Percentiles rank a stretch among this genome's conserved stretches.
phyloP scores from a whole-genome alignment of 2,329 filamentous ascomycete genomes.

The Orbilia javanica region DNA sequence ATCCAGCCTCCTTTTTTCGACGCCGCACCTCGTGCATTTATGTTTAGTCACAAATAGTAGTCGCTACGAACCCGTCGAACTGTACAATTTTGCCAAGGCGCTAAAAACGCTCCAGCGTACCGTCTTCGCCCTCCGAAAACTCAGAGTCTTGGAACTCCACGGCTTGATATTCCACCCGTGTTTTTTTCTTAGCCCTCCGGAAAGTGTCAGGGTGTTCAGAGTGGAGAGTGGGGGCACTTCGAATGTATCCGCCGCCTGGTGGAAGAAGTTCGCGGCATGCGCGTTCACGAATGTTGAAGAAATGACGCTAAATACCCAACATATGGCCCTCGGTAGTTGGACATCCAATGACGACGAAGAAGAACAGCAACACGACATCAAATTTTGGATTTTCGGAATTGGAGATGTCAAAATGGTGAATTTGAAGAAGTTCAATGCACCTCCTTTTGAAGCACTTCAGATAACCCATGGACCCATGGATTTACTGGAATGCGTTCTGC shows the following conservation, averaged over 20 bases:
- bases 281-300: conserved; percentile 14
- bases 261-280: conserved; percentile 18
- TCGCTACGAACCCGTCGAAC: conserved; percentile 17
- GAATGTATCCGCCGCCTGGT: conserved; percentile 17
- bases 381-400: conserved; percentile 16
- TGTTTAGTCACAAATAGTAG: conserved; percentile 19
- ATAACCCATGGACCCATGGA: conserved; percentile 7
- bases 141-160: conserved; percentile 13
- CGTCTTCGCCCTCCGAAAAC: conserved; percentile 10
- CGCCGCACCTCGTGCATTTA: conserved; percentile 2
- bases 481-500: neutral
- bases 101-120: conserved; percentile 11
- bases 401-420: conserved; percentile 1
- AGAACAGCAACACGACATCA: conserved; percentile 5
- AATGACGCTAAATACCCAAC: conserved; percentile 5
- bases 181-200: conserved; percentile 6
- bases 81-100: conserved; percentile 26
- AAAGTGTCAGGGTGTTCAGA: conserved; percentile 1
- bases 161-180: conserved; percentile 18
- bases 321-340: conserved; percentile 9
- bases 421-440: neutral
- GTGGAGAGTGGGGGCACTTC: neutral
- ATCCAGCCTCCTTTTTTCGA: conserved; percentile 10
- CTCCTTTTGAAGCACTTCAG: neutral
- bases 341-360: conserved; percentile 13